Base-by-base conservation (phyloP, 2,329 filamentous ascomycete species). In the Penicillium crustosum region DNA sequence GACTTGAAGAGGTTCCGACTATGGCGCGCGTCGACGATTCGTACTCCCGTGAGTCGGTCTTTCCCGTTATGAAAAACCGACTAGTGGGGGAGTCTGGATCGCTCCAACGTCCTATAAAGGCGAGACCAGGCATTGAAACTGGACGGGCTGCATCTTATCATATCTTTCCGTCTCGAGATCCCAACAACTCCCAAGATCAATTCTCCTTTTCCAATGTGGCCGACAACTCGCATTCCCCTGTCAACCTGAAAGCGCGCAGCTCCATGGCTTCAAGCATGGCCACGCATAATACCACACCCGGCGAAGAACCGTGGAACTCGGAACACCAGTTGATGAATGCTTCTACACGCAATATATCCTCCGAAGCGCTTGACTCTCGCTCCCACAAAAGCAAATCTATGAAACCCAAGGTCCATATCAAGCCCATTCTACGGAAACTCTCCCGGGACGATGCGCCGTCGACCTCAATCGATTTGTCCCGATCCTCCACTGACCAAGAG, bases 401-500 rank as follows among this genome's bases (percentile, higher is more conserved):
- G 1, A 73, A 69, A 49, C 57, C 68, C 25, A 74, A 74, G 49
- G 65, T 67, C 4, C 82, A 82, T 68, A 79, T 83, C 69, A 85
- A 84, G 68, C 82, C 83, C 3, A 80, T 84, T 58, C 72, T 83
- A 52, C 79, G 81, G 51, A 84, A 83, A 68, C 74, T 81, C 61
- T 80, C 81, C 21, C 74, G 75, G 45, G 77, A 80, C 58, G 81
- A 81, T 63, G 74, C 77, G 57, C 72, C 75, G 33, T 74, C 77
- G 53, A 73, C 75, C 45, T 78, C 79, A 21, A 77, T 85, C 53
- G 83, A 86, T 66, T 73, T 85, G 25, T 83, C 82, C 33, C 79
- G 82, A 33, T 80, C 83, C 4, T 78, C 79, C 6, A 77, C 79
- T 15, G 83, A 86, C 62, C 82, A 84, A 60, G 82, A 84, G 57